Base-by-base conservation (phyloP, 2,329 filamentous ascomycete species). In the Massarina eburnea region DNA sequence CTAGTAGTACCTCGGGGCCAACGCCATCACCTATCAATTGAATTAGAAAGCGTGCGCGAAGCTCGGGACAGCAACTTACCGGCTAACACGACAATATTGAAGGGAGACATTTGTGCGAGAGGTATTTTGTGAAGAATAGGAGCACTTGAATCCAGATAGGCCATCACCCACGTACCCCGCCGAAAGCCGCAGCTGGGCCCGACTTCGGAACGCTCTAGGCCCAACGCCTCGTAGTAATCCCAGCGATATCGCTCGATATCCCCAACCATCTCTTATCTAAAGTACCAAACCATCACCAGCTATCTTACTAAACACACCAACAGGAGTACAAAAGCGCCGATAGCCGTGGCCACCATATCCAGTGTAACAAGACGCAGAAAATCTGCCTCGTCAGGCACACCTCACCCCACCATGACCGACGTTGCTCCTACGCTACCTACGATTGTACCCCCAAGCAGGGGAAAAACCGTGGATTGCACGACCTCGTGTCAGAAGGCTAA, bases 61-160 rank as follows among this genome's bases (percentile, higher is more conserved):
- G 12, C 10, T 39, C 9, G 17, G 32, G 1, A 30, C n/a, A 26
- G 15, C 14, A 15, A 55, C 66, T 53, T 59, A 71, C 70, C 70
- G 39, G 59, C 68, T 45, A 73, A 66, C 33, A 72, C 66, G 26
- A 73, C 70, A 55, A 73, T 72, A 46, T 72, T 72, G 52, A 70
- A 71, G 8, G 64, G 58, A 59, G 70, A 59, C 70, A 72, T 72
- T n/a, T 51, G 45, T 39, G 4, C 17, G 4, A 37, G n/a, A n/a
- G n/a, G n/a, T n/a, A n/a, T n/a, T n/a, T n/a, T n/a, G n/a, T n/a
- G n/a, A n/a, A n/a, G n/a, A n/a, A n/a, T n/a, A n/a, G n/a, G n/a
- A n/a, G n/a, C n/a, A n/a, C n/a, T n/a, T n/a, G n/a, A n/a, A n/a
- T n/a, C n/a, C n/a, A n/a, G n/a, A n/a, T n/a, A n/a, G n/a, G n/a